These are phyloP conservation scores for Hemileccinum impolitum DNA, from an alignment of 768 basidiomycete genomes.

Conservation along the genomic window DNA sequence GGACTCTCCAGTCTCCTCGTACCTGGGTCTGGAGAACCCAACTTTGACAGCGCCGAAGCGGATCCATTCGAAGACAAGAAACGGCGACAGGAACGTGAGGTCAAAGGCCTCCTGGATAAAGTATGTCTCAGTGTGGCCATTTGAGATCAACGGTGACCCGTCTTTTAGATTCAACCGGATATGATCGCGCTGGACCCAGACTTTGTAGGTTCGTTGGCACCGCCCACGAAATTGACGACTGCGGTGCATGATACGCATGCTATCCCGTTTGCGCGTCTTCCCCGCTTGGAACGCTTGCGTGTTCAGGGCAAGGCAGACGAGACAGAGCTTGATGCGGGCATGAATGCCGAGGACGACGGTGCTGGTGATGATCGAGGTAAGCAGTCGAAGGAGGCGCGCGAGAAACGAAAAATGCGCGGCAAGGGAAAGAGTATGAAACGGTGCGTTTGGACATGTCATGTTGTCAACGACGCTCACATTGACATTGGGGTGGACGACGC, in stretches of 20 bases:
- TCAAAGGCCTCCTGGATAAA: conserved; percentile 88
- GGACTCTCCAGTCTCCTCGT: too few species aligned
- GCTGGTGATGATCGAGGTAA: conserved; percentile 25
- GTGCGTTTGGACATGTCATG: conserved; percentile 29
- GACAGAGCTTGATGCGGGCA: conserved; percentile 44
- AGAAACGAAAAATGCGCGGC: conserved; percentile 83
- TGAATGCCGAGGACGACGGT: conserved; percentile 37
- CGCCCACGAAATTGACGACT: conserved; percentile 57
- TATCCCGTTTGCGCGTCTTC: conserved; percentile 66
- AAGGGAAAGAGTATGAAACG: conserved; percentile 83
- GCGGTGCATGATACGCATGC: conserved; percentile 42
- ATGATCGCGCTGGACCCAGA: conserved; percentile 77
- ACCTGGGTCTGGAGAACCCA: too few species aligned
- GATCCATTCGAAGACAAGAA: conserved; percentile 88
- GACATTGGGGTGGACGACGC: not conserved
- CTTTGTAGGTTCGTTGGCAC: conserved; percentile 66
- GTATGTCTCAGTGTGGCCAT: conserved; percentile 33
- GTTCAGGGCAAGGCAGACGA: conserved; percentile 72
- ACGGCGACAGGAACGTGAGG: conserved; percentile 83
- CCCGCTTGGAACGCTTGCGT: conserved; percentile 63
- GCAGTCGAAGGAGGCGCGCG: conserved; percentile 31
- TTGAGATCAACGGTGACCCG: not conserved
- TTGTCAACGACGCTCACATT: not conserved
- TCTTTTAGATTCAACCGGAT: conserved; percentile 90
- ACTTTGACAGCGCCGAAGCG: too few species aligned